Percentiles rank a stretch among this genome's conserved stretches.
These are phyloP conservation scores for Colletotrichum sojae DNA, from an alignment of 2,329 filamentous ascomycete species.

Conservation along the genomic window DNA sequence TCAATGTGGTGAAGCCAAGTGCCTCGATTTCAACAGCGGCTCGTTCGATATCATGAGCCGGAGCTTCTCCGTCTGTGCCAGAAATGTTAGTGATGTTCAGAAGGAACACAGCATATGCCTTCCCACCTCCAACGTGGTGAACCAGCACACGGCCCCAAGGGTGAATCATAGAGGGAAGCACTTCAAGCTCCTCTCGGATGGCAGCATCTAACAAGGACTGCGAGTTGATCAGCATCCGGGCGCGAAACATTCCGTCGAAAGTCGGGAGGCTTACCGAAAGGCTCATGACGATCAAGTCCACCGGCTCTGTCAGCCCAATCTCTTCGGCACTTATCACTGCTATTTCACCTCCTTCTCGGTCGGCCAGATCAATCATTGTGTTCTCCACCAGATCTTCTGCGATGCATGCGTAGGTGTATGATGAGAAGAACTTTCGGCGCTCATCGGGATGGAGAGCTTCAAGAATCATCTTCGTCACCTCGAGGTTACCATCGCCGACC, in stretches of 20 bases:
- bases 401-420: conserved; percentile 23
- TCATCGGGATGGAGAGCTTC: conserved; percentile 17
- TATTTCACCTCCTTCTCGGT: not conserved
- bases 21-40: no score
- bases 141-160: conserved; percentile 4
- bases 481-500: conserved; percentile 9
- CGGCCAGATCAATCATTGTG: not conserved
- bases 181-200: conserved; percentile 12
- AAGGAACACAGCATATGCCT: fast-evolving
- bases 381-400: conserved; percentile 15
- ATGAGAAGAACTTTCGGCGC: conserved; percentile 14
- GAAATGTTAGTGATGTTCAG: not conserved
- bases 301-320: conserved; percentile 3
- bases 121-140: not conserved
- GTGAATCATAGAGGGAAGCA: conserved; percentile 4
- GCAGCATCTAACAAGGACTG: no score
- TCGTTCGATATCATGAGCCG: no score
- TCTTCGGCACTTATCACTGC: conserved; percentile 23
- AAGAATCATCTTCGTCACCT: conserved; percentile 10
- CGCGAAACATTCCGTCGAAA: not conserved
- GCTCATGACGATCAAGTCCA: not conserved
- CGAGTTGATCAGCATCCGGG: no score
- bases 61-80: no score
- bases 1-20: no score
- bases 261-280: not conserved